These are phyloP conservation scores for Cryomyces minteri DNA, from an alignment of 495 filamentous ascomycete genomes.

Conservation along the genomic window DNA sequence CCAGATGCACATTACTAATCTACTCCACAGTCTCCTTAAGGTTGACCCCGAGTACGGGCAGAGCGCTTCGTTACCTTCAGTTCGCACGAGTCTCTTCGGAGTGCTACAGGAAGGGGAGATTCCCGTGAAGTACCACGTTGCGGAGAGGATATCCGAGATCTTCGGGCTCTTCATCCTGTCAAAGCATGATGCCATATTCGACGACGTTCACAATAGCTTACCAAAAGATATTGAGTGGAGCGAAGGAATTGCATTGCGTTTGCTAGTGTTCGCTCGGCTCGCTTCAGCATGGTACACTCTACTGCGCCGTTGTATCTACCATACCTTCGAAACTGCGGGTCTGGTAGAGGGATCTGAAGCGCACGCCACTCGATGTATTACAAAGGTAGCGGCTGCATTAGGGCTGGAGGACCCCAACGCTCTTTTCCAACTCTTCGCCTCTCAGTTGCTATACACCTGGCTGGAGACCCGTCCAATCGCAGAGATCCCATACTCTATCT, in stretches of 20 bases:
- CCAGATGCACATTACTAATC: slow-evolving; percentile 42
- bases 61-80: slow-evolving; percentile 37
- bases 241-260: slow-evolving; percentile 73
- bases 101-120: slow-evolving; percentile 49
- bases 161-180: slow-evolving; percentile 65
- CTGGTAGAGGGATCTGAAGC: slow-evolving; percentile 37
- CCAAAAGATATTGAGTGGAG: slow-evolving; percentile 48
- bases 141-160: slow-evolving; percentile 45
- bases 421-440: slow-evolving; percentile 73
- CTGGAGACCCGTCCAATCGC: slow-evolving; percentile 37
- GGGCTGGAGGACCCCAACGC: slow-evolving; percentile 41
- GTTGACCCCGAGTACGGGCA: slow-evolving; percentile 42
- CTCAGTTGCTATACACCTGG: slow-evolving; percentile 92
- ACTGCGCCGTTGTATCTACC: slow-evolving; percentile 67
- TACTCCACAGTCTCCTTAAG: slow-evolving; percentile 50
- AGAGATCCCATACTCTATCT: slow-evolving; percentile 62
- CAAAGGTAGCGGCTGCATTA: slow-evolving; percentile 42
- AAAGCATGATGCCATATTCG: slow-evolving; percentile 63
- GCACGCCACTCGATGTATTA: slow-evolving; percentile 55
- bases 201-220: slow-evolving; percentile 55
- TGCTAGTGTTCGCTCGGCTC: slow-evolving; percentile 55
- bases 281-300: slow-evolving; percentile 68
- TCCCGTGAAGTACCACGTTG: slow-evolving; percentile 57
- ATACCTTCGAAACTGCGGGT: slow-evolving; percentile 78
- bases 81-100: slow-evolving; percentile 54